A percentile compares a stretch with the other conserved stretches of the same genome.
Conservation (phyloP, 495 filamentous ascomycete genomes). For the Neurospora sublineolata region DNA sequence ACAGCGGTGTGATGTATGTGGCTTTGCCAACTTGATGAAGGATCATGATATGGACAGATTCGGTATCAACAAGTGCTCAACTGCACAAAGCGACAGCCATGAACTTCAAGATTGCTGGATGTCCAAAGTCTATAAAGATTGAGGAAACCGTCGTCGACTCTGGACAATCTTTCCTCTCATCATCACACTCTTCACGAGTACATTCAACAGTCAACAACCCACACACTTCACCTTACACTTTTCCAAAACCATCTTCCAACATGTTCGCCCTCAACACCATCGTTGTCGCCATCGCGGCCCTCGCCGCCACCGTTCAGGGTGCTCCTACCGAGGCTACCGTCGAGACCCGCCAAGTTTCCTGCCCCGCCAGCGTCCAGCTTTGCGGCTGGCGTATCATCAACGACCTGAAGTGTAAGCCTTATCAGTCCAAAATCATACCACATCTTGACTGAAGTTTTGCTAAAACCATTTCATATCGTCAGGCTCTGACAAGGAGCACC, state of each 20-base stretch:
- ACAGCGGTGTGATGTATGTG: neutral
- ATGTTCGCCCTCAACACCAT: conserved; percentile 1
- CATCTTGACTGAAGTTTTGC: no score
- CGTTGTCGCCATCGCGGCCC: neutral
- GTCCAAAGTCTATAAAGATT: neutral
- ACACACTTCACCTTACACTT: neutral
- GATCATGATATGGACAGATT: neutral
- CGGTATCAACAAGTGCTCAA: neutral
- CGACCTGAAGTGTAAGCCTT: neutral
- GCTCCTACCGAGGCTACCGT: neutral
- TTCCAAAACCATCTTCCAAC: neutral
- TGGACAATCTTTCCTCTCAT: neutral
- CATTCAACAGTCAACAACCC: neutral
- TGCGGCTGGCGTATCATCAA: conserved; percentile 1
- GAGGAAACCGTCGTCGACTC: neutral
- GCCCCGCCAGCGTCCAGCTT: neutral
- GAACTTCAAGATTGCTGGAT: neutral
- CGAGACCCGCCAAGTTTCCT: neutral
- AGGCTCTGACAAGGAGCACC: neutral
- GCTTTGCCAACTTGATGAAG: neutral
- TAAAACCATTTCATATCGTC: no score
- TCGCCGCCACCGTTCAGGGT: neutral
- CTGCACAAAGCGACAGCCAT: neutral
- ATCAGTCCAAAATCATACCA: no score
- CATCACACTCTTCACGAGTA: neutral